Conservation (phyloP, 1,139 yeast species). For the Pneumocystis canis region DNA sequence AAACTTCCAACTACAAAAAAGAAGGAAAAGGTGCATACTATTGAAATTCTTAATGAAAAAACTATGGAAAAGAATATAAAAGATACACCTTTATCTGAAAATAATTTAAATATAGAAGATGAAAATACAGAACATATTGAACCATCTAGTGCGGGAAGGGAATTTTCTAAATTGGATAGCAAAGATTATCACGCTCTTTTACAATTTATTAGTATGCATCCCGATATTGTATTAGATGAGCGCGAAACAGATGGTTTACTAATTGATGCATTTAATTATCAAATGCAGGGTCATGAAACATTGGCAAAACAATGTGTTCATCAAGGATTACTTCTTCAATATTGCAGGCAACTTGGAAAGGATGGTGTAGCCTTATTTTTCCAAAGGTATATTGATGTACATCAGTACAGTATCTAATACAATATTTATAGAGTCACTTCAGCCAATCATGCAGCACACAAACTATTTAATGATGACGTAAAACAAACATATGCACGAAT, state of each 20-base stretch:
- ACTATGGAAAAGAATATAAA: slow-evolving; percentile 11
- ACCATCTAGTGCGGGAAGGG: slow-evolving; percentile 47
- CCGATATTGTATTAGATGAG: slow-evolving; percentile 51
- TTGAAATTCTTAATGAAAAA: slow-evolving; percentile 28
- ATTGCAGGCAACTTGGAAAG: slow-evolving; percentile 45
- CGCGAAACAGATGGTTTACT: slow-evolving; percentile 83
- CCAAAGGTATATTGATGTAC: slow-evolving; percentile 8
- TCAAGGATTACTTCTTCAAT: slow-evolving; percentile 70
- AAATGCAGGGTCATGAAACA: slow-evolving; percentile 44
- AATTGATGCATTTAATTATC: slow-evolving; percentile 83
- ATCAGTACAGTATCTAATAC: neutral
- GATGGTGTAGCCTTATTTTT: slow-evolving; percentile 58
- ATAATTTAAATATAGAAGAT: slow-evolving; percentile 10
- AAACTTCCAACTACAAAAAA: slow-evolving; percentile 3
- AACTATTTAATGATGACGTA: slow-evolving; percentile 60
- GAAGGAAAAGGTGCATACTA: slow-evolving; percentile 15
- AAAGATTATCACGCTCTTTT: slow-evolving; percentile 38
- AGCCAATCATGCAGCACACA: slow-evolving; percentile 41
- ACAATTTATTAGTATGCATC: slow-evolving; percentile 41
- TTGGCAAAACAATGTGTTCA: slow-evolving; percentile 51
- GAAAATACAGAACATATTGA: slow-evolving; percentile 33
- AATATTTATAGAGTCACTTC: slow-evolving; percentile 37
- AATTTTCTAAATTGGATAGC: slow-evolving; percentile 45
- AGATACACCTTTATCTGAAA: slow-evolving; percentile 11
- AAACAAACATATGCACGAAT: slow-evolving; percentile 60